Evolutionary conservation across 306 rosid species (phyloP), one percentile per base, ranked within the genome.

Genomic region (Begonia fuchsioides): DNA sequence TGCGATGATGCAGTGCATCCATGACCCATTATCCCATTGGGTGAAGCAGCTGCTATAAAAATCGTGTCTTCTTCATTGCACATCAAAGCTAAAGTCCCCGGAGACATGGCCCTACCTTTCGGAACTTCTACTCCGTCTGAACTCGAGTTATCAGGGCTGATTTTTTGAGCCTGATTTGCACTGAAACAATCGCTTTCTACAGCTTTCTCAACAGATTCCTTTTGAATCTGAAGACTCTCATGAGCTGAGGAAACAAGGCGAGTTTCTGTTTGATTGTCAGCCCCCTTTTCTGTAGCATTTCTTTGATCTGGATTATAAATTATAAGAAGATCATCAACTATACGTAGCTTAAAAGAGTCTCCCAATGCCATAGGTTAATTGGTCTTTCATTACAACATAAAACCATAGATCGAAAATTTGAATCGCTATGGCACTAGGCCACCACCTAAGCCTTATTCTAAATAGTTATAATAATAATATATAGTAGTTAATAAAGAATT

Each of bases 81-180:
- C 99, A 92, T 86, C 86, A 92, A 80, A 32, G 96, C 94, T 73
- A 92, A 72, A 45, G 99, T 92, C 64, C 90, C 96, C 6, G 96
- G 99, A 73, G 99, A 92, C 94, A 86, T 80, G 40, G 99, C 83
- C 61, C 86, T 83, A 57, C 68, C 76, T 70, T 76, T 80, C 1
- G 76, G 61, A 57, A 65, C 76, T 64, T 86, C 83, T 41, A 67
- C 72, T 3, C 87, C 92, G 48, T 77, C 93, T 46, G 94, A 92
- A 64, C 68, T 63, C 52, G 86, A 85, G 62, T 82, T 73, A 38
- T 72, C 85, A 44, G 80, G 56, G 54, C 78, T 73, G 53, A 71
- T 67, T 75, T 75, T 82, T 55, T 77, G 77, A 10, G 75, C 60
- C 61, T 77, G 93, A 60, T 80, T 79, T 59, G 81, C 92, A 64